Base-by-base conservation (phyloP, 139 green algal genomes). In the Raphidocelis subcapitata region DNA sequence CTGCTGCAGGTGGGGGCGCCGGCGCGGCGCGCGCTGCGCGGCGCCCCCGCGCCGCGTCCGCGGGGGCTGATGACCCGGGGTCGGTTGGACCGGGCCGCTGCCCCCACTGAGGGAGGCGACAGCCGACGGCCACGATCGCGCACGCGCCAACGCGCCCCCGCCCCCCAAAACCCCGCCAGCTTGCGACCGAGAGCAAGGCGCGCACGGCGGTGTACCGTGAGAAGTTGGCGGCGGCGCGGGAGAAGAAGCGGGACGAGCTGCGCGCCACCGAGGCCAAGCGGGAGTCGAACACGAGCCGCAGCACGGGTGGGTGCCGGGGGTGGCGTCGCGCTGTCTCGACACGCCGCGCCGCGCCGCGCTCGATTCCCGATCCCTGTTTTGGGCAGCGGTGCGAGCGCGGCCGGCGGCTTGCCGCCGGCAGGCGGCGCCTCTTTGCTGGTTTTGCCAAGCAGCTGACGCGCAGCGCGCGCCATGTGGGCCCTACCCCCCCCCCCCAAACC, bases 191-290 rank as follows among this genome's bases (percentile, higher is more conserved):
- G 3, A 44, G 52, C 47, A n/a, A 21, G 5, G 67, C 54, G 3
- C 14, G 15, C 5, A 74, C 67, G 12, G 67, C 67, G n/a, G 67
- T 57, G 2, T 74, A 54, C 54, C 62, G 62, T 36, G 51, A 55
- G 33, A 74, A 74, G 41, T 24, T 52, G 0, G 24, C 35, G 18
- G 55, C 16, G 36, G 54, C 54, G 31, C 36, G 52, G 54, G 55
- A 35, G 35, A 41, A 74, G 54, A n/a, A 35, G 15, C 23, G n/a
- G 29, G 24, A 74, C 35, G 54, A 66, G 67, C 67, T 55, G 26
- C 54, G 26, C n/a, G 36, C 54, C 14, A n/a, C n/a, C 5, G 35
- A 56, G 0, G 67, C 54, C 32, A 65, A 74, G 41, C 51, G 32
- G n/a, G 67, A 65, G 51, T 31, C 67, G 2, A 66, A 46, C 28